phyloP scores from a whole-genome alignment of 345 rosid genomes.

The Geranium brycei region DNA sequence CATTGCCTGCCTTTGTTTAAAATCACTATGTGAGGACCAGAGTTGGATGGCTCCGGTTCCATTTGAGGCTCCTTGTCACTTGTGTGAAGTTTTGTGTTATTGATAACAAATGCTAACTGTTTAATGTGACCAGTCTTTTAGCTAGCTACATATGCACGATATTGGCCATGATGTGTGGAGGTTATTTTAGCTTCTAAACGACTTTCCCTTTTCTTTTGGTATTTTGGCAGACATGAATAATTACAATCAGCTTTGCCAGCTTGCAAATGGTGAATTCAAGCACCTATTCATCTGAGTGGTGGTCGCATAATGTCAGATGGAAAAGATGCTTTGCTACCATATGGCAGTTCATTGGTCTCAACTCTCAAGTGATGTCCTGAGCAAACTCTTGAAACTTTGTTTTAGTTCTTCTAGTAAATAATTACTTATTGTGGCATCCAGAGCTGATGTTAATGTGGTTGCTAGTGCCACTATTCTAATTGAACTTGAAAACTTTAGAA shows the following conservation, averaged over 20 bases:
- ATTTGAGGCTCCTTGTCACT: background rate
- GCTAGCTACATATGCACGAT: background rate
- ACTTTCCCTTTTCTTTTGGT: background rate
- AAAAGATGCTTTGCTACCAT: too few species aligned
- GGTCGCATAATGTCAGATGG: background rate
- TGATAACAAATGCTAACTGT: background rate
- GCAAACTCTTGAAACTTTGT: too few species aligned
- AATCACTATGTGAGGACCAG: background rate
- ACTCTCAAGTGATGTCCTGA: too few species aligned
- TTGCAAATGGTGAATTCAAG: conserved; percentile 69
- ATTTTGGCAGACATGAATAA: conserved; percentile 39
- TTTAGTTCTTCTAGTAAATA: too few species aligned
- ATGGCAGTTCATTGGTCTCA: too few species aligned
- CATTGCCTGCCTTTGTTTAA: too few species aligned
- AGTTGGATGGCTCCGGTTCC: too few species aligned
- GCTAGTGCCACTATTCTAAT: too few species aligned
- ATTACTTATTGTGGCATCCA: too few species aligned
- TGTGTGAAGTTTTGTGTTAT: background rate
- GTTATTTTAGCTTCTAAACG: background rate
- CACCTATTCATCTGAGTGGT: conserved; percentile 46
- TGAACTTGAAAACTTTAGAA: too few species aligned
- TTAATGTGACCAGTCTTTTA: too few species aligned
- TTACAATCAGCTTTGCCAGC: conserved; percentile 73
- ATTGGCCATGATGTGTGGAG: background rate
- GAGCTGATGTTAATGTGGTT: too few species aligned